Percentiles rank a stretch among this genome's conserved stretches.
Evolutionary conservation across 2,329 filamentous ascomycete genomes (phyloP).

Genomic region (Apiospora marii): DNA sequence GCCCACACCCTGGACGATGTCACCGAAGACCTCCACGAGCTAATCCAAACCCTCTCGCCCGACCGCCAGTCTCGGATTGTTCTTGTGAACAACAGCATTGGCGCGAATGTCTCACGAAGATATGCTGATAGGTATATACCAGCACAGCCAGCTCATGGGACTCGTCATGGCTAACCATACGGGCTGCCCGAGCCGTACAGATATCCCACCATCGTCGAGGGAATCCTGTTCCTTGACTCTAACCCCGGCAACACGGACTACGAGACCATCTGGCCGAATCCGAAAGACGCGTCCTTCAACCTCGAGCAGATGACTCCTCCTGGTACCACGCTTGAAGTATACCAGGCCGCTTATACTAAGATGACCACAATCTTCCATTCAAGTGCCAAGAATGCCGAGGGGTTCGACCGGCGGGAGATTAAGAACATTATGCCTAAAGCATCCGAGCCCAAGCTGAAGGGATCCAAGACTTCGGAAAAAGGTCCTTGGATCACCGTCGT

Average conservation of each 20-base stretch:
- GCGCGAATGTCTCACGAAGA: slow-evolving; percentile 57
- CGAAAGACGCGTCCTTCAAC: slow-evolving; percentile 56
- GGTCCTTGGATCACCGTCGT: slow-evolving; percentile 57
- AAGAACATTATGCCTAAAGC: slow-evolving; percentile 51
- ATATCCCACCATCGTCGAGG: slow-evolving; percentile 54
- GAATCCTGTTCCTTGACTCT: slow-evolving; percentile 61
- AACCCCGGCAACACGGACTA: slow-evolving; percentile 66
- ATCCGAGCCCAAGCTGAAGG: slow-evolving; percentile 50
- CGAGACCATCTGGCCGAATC: slow-evolving; percentile 62
- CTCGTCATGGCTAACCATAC: slow-evolving; percentile 30
- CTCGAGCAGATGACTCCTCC: slow-evolving; percentile 44
- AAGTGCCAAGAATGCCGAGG: slow-evolving; percentile 56
- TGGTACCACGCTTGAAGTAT: slow-evolving; percentile 45
- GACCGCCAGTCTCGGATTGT: slow-evolving; percentile 39
- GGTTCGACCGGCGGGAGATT: slow-evolving; percentile 55
- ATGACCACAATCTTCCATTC: slow-evolving; percentile 56
- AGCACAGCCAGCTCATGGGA: neutral
- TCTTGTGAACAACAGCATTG: slow-evolving; percentile 60
- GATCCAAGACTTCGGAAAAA: slow-evolving; percentile 39
- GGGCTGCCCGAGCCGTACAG: slow-evolving; percentile 25
- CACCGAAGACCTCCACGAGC: slow-evolving; percentile 51
- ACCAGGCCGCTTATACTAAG: slow-evolving; percentile 44
- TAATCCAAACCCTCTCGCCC: slow-evolving; percentile 38
- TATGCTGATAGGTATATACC: slow-evolving; percentile 37
- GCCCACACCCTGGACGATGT: slow-evolving; percentile 54